Percentiles rank a stretch among this genome's conserved stretches.
phyloP scores from a whole-genome alignment of 805 yeast species.

The Maudiozyma pseudohumilis region DNA sequence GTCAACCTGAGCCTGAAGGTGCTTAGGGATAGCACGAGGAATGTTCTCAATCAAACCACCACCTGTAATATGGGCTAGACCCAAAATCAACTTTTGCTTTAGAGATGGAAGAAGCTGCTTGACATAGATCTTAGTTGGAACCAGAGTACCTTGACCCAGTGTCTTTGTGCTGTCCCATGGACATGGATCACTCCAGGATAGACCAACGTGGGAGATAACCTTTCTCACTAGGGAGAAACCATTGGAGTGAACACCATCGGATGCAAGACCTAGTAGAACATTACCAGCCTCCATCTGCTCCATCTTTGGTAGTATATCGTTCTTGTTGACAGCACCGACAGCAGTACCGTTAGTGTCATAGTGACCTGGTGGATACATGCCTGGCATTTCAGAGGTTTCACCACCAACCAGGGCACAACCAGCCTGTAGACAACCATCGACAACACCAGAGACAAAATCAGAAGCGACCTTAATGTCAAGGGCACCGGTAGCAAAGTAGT shows the following conservation, averaged over 20 bases:
- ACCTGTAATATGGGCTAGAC: conserved; percentile 95
- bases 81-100: conserved; percentile 58
- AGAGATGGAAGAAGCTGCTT: conserved; percentile 76
- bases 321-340: conserved; percentile 85
- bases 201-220: conserved; percentile 70
- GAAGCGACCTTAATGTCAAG: conserved; percentile 78
- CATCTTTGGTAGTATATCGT: conserved; percentile 61
- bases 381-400: conserved; percentile 99
- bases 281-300: conserved; percentile 68
- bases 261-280: conserved; percentile 73
- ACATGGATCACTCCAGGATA: conserved; percentile 60
- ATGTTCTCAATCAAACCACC: conserved; percentile 96
- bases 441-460: conserved; percentile 88
- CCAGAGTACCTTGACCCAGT: conserved; percentile 75
- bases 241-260: conserved; percentile 93
- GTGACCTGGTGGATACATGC: conserved; percentile 90
- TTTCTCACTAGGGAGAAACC: conserved; percentile 93
- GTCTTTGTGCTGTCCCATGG: conserved; percentile 73
- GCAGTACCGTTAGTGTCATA: conserved; percentile 98
- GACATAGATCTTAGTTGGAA: conserved; percentile 92
- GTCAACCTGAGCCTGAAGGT: conserved; percentile 73
- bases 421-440: conserved; percentile 87
- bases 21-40: conserved; percentile 84
- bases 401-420: conserved; percentile 99
- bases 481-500: conserved; percentile 92